Evolutionary conservation across 176 grass and related monocot species (phyloP), one percentile per base, ranked within the genome.

Genomic region (Carex parvula): DNA sequence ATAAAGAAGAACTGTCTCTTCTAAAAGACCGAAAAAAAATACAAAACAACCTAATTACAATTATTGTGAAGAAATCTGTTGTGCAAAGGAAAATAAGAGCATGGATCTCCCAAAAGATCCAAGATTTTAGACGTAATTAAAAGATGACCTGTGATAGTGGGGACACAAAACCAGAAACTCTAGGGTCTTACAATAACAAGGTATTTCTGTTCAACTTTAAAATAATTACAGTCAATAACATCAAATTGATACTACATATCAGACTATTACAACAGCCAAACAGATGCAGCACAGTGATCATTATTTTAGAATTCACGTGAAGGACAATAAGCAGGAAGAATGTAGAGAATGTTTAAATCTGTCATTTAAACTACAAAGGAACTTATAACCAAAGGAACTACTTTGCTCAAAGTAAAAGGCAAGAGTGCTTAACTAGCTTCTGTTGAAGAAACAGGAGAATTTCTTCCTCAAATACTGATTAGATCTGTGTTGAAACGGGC

Each of bases 381-480:
- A 39, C 16, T 16, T 68, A 68, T 9, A 68, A 39, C 29, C 30
- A 35, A 32, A 35, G 29, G 64, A 68, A 5, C 32, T 39, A 21
- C 16, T 71, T 44, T 46, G 3, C 29, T 7, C 32, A 44, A 24
- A 22, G 21, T 24, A 70, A 70, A 72, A 17, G 11, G 32, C 8
- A 71, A 18, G 68, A 71, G 17, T 68, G 29, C 18, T 44, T 46
- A 71, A 71, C 41, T 18, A 71, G 18, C 39, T 71, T 18, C 39
- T 71, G 68, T 5, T 71, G 39, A 71, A 71, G 68, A 71, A 73
- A 73, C 41, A 73, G 69, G 41, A 52, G 11, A 50, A 74, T 14
- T 75, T 30, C 72, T 56, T 56, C 26, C 52, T 32, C 24, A 78
- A 78, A 14, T 57, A 78, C 46, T 17, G 2, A 54, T n/a, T 26